These are phyloP conservation scores for Eimeria necatrix DNA, from an alignment of 169 alveolate species.

Conservation along the genomic window DNA sequence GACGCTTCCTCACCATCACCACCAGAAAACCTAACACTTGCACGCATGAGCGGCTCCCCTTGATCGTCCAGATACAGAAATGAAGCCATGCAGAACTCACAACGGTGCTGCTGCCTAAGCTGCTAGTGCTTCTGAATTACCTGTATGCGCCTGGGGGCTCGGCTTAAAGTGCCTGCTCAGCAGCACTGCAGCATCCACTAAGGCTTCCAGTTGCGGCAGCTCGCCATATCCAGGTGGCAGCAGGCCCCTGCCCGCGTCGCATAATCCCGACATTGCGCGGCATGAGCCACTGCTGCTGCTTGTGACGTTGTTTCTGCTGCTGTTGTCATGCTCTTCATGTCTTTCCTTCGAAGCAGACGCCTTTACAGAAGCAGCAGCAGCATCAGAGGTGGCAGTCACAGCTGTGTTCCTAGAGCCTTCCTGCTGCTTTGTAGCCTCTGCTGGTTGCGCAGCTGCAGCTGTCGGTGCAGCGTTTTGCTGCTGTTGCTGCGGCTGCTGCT, in stretches of 20 bases:
- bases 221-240: constrained; percentile 52
- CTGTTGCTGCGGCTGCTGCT: constrained; percentile 39
- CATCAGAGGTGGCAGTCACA: not conserved
- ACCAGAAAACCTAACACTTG: not conserved
- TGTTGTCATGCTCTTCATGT: constrained; percentile 6
- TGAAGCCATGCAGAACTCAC: no score
- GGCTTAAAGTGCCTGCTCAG: constrained; percentile 30
- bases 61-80: not conserved
- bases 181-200: constrained; percentile 56
- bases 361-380: constrained; percentile 1
- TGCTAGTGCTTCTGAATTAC: not conserved
- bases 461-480: not conserved
- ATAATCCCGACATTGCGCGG: not conserved
- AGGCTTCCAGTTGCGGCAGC: constrained; percentile 44
- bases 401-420: not conserved
- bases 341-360: not conserved
- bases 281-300: not conserved
- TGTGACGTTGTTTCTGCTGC: not conserved
- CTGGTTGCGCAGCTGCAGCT: not conserved
- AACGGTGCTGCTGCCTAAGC: not conserved
- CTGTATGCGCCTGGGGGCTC: not conserved
- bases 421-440: not conserved
- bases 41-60: not conserved
- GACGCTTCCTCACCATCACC: not conserved
- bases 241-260: not conserved